Evolutionary conservation across 2,329 filamentous ascomycete species (phyloP).

Genomic region (Didymella segeticola): DNA sequence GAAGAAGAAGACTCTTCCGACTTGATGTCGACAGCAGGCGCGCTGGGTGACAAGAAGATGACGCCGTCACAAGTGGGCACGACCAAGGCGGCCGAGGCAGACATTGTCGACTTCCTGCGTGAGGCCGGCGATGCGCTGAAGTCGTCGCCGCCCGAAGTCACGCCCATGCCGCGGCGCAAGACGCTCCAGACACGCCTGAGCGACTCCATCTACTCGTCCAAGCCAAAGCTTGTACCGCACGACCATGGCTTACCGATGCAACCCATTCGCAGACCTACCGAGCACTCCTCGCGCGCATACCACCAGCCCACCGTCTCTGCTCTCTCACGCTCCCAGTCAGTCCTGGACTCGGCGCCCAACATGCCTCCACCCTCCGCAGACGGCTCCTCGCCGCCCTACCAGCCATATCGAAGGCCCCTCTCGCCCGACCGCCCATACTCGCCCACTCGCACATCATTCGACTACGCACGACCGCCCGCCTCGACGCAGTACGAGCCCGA

Average conservation of each 20-base stretch:
- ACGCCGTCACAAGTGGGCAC: constrained; percentile 36
- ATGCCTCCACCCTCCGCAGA: constrained; percentile 62
- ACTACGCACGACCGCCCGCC: constrained; percentile 75
- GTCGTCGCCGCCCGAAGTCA: constrained; percentile 12
- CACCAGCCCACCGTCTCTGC: constrained; percentile 54
- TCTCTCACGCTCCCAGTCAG: constrained; percentile 57
- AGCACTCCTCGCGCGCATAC: constrained; percentile 53
- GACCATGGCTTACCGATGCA: constrained; percentile 48
- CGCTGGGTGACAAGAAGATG: constrained; percentile 38
- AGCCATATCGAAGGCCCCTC: constrained; percentile 60
- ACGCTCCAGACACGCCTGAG: constrained; percentile 32
- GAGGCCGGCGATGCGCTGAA: constrained; percentile 48
- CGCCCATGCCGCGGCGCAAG: constrained; percentile 32
- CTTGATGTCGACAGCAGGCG: constrained; percentile 42
- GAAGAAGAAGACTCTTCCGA: constrained; percentile 44
- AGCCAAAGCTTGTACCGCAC: constrained; percentile 23
- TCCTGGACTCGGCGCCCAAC: constrained; percentile 58
- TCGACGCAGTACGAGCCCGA: constrained; percentile 76
- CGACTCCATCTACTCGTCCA: constrained; percentile 26
- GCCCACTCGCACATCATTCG: constrained; percentile 60
- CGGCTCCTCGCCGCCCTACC: constrained; percentile 66
- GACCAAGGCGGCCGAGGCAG: constrained; percentile 45
- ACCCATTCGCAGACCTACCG: constrained; percentile 47
- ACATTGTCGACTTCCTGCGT: constrained; percentile 54
- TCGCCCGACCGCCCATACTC: constrained; percentile 65